These are phyloP conservation scores for Coemansia biformis DNA, from an alignment of 192 early-diverging fungal genomes.

Conservation along the genomic window DNA sequence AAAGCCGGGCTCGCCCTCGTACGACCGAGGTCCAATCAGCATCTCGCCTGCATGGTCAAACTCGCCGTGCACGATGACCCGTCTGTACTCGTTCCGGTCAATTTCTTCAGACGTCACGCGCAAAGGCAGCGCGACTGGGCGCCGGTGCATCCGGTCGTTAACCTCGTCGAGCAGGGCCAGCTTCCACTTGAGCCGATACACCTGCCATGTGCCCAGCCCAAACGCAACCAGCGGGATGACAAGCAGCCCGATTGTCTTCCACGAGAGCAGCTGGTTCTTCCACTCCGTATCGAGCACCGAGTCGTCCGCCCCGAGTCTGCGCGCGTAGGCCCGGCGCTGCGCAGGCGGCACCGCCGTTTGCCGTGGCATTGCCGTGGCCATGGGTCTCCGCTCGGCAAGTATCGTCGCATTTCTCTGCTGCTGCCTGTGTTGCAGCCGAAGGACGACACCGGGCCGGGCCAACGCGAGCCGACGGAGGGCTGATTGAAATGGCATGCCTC, in stretches of 20 bases:
- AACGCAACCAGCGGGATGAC: slow-evolving; percentile 47
- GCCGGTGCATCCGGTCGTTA: slow-evolving; percentile 60
- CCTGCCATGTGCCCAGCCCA: slow-evolving; percentile 82
- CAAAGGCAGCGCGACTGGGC: slow-evolving; percentile 64
- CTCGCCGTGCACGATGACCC: slow-evolving; percentile 63
- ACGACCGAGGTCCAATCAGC: slow-evolving; percentile 72
- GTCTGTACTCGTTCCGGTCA: slow-evolving; percentile 68
- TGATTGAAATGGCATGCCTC: slow-evolving; percentile 4
- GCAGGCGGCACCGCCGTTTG: background rate
- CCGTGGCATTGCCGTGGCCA: too few species aligned
- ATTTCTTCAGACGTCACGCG: slow-evolving; percentile 54
- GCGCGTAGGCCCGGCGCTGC: slow-evolving; percentile 27
- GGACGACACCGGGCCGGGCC: background rate
- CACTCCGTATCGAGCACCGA: slow-evolving; percentile 39
- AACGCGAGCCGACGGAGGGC: background rate
- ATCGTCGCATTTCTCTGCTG: too few species aligned
- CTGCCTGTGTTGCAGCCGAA: too few species aligned
- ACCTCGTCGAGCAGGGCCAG: slow-evolving; percentile 65
- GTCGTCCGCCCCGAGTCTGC: slow-evolving; percentile 41
- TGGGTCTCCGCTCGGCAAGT: too few species aligned
- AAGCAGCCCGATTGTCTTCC: slow-evolving; percentile 47
- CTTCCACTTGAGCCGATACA: slow-evolving; percentile 85
- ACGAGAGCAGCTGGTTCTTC: slow-evolving; percentile 41
- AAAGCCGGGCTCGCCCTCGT: slow-evolving; percentile 67
- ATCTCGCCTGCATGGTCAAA: slow-evolving; percentile 74